A percentile compares a stretch with the other conserved stretches of the same genome.
Conservation (phyloP, 768 basidiomycete species). For the Boletellus ananiceps region DNA sequence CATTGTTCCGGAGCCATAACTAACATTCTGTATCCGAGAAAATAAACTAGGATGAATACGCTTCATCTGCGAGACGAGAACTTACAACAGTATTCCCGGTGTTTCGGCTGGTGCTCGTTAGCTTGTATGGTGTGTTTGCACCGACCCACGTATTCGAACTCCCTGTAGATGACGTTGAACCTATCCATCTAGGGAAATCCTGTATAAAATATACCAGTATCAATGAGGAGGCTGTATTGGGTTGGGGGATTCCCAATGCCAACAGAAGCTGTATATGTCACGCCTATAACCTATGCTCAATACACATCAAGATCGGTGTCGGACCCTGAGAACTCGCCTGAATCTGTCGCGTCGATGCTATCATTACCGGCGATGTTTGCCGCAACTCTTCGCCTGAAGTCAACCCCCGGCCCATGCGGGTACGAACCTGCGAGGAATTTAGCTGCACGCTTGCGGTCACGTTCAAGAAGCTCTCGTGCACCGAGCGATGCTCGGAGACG, state of each 20-base stretch:
- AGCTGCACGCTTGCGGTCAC: constrained; percentile 50
- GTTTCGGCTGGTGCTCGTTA: constrained; percentile 42
- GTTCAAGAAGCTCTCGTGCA: constrained; percentile 46
- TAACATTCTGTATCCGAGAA: constrained; percentile 36
- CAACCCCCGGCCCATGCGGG: constrained; percentile 47
- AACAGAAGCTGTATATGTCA: constrained; percentile 51
- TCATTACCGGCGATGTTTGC: constrained; percentile 1
- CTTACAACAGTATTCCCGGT: constrained; percentile 37
- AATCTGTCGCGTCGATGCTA: constrained; percentile 54
- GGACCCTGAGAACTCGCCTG: constrained; percentile 30
- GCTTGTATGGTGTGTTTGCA: constrained; percentile 42
- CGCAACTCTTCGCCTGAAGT: constrained; percentile 18
- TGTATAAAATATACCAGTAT: constrained; percentile 40
- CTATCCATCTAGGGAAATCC: neutral
- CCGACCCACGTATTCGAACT: constrained; percentile 57
- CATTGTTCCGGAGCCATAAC: constrained; percentile 53
- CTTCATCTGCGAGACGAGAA: neutral
- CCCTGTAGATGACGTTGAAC: constrained; percentile 20
- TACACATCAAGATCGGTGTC: neutral
- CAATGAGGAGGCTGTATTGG: constrained; percentile 50
- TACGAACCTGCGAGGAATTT: constrained; percentile 52
- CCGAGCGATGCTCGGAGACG: constrained; percentile 37
- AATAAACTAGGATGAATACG: neutral
- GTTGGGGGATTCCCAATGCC: constrained; percentile 50
- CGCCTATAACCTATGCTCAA: constrained; percentile 25